Conservation (phyloP, 129 eudicot species). For the Flaveria brownii region DNA sequence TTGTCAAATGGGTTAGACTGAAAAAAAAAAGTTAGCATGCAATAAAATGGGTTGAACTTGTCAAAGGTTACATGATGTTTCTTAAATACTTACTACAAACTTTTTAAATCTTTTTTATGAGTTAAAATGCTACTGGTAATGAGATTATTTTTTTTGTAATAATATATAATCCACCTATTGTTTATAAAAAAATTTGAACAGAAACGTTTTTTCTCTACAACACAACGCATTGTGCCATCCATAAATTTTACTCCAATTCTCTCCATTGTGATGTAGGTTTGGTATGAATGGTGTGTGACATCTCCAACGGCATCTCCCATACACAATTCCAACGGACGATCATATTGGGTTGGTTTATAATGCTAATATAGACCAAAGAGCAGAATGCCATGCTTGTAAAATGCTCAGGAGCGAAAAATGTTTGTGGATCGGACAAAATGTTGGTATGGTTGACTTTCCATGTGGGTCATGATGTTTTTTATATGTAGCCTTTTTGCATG, state of each 20-base stretch:
- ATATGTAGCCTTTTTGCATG: not conserved
- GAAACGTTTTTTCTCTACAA: not conserved
- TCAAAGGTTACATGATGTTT: not conserved
- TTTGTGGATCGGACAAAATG: constrained; percentile 4
- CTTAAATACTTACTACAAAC: not conserved
- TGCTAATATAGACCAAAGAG: not conserved
- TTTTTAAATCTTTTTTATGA: too few species aligned
- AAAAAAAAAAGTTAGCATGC: not conserved
- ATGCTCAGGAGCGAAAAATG: constrained; percentile 13
- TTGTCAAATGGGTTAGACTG: not conserved
- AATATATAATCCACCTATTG: not conserved
- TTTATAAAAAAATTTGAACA: not conserved
- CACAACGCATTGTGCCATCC: not conserved
- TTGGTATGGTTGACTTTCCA: constrained; percentile 24
- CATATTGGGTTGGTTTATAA: constrained; percentile 96
- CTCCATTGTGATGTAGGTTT: constrained; percentile 56
- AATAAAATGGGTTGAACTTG: not conserved
- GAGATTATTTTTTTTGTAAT: not conserved
- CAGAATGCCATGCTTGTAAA: constrained; percentile 29
- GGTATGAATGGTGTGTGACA: constrained; percentile 97
- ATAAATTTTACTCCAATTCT: not conserved
- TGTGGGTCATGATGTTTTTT: constrained; percentile 11
- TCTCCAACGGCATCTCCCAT: constrained; percentile 68
- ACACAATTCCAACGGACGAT: constrained; percentile 88
- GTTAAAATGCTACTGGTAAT: not conserved